phyloP scores from a whole-genome alignment of 2,329 filamentous ascomycete species.

The Aspergillus oerlinghausenensis region DNA sequence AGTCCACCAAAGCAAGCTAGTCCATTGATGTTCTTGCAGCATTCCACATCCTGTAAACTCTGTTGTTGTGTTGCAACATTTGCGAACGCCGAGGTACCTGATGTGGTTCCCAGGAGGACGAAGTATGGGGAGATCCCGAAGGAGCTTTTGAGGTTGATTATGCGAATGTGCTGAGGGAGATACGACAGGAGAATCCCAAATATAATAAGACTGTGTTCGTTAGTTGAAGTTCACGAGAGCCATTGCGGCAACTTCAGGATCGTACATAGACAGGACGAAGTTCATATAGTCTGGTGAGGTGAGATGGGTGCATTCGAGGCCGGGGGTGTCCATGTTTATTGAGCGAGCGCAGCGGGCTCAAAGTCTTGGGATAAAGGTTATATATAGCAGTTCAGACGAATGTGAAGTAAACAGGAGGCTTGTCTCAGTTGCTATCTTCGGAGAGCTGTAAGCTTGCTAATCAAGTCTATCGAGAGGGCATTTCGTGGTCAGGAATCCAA shows the following conservation, averaged over 20 bases:
- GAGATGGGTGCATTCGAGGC: constrained; percentile 47
- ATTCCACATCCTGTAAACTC: constrained; percentile 76
- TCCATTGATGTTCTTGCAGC: constrained; percentile 74
- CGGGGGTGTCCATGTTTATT: constrained; percentile 20
- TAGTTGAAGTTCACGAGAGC: constrained; percentile 8
- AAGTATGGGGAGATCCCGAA: constrained; percentile 96
- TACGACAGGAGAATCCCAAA: constrained; percentile 89
- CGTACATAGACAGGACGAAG: constrained; percentile 52
- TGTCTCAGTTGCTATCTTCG: neutral
- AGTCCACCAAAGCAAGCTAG: constrained; percentile 82
- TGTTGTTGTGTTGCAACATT: constrained; percentile 88
- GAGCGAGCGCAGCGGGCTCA: constrained; percentile 2
- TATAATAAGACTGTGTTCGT: constrained; percentile 60
- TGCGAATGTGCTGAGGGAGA: constrained; percentile 88
- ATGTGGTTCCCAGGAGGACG: constrained; percentile 87
- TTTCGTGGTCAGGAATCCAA: neutral
- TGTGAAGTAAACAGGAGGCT: neutral
- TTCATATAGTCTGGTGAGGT: constrained; percentile 49
- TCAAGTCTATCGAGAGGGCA: neutral
- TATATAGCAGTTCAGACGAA: neutral
- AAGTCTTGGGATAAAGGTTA: neutral
- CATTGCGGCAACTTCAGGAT: constrained; percentile 5
- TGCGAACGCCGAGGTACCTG: constrained; percentile 79
- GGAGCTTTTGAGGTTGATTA: constrained; percentile 77
- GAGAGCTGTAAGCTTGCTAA: neutral